Percentiles rank a stretch among this genome's conserved stretches.
phyloP scores from a whole-genome alignment of 1,284 basidiomycete genomes.

The Chondrostereum purpureum region DNA sequence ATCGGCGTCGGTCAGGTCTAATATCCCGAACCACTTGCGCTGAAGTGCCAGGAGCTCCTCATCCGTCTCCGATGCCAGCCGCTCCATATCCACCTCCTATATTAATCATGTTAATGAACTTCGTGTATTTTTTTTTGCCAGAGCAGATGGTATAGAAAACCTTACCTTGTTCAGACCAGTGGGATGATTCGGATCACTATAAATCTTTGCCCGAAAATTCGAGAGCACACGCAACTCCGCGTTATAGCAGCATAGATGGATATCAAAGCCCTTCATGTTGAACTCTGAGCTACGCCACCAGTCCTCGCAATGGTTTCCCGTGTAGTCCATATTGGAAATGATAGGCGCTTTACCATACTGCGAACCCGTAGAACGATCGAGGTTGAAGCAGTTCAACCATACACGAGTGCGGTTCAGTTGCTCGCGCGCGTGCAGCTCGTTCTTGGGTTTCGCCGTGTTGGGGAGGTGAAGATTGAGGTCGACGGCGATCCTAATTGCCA shows the following conservation, averaged over 20 bases:
- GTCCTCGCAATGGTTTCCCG: slow-evolving; percentile 62
- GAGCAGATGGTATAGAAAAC: not conserved
- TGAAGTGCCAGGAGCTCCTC: slow-evolving; percentile 51
- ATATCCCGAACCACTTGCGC: slow-evolving; percentile 44
- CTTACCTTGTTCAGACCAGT: slow-evolving; percentile 65
- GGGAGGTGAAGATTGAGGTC: slow-evolving; percentile 82
- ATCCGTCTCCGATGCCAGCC: slow-evolving; percentile 59
- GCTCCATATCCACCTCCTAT: slow-evolving; percentile 57
- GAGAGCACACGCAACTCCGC: slow-evolving; percentile 60
- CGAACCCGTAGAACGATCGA: slow-evolving; percentile 75
- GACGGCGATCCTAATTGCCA: slow-evolving; percentile 76
- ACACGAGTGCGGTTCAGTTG: slow-evolving; percentile 81
- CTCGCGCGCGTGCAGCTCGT: slow-evolving; percentile 73
- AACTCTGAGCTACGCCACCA: slow-evolving; percentile 70
- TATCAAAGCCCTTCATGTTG: slow-evolving; percentile 68
- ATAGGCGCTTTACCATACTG: slow-evolving; percentile 80
- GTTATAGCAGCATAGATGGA: slow-evolving; percentile 71
- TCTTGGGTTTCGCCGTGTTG: slow-evolving; percentile 56
- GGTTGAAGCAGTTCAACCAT: slow-evolving; percentile 83
- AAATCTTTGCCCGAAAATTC: slow-evolving; percentile 55
- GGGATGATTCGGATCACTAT: slow-evolving; percentile 67
- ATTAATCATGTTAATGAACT: not conserved
- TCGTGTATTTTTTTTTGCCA: too few species aligned
- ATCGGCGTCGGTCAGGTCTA: slow-evolving; percentile 45
- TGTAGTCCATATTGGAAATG: slow-evolving; percentile 69